These are phyloP conservation scores for Francoa sonchifolia DNA, from an alignment of 441 rosid species.

Conservation along the genomic window DNA sequence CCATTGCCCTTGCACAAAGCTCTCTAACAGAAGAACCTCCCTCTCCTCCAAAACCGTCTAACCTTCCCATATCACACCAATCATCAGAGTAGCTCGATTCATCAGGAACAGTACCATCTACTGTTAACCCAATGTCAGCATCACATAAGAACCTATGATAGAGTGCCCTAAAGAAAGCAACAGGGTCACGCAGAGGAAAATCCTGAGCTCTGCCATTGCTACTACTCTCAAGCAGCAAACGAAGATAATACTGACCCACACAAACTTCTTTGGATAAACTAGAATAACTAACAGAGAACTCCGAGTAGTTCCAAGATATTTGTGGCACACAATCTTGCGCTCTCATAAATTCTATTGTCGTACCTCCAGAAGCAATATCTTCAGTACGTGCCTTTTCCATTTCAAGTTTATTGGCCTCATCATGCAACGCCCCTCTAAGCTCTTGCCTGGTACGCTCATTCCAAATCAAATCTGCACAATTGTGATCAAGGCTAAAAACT, in stretches of 20 bases:
- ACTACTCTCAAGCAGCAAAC: slow-evolving; percentile 94
- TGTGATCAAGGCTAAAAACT: slow-evolving; percentile 97
- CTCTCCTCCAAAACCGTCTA: slow-evolving; percentile 99
- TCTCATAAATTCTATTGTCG: slow-evolving; percentile 32
- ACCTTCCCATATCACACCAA: slow-evolving; percentile 98
- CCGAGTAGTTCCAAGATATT: slow-evolving; percentile 98
- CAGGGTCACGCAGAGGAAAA: slow-evolving; percentile 96
- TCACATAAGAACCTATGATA: slow-evolving; percentile 98
- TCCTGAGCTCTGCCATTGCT: slow-evolving; percentile 88
- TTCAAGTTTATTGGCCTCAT: slow-evolving; percentile 94
- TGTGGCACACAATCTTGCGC: slow-evolving; percentile 76
- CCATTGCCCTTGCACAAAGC: slow-evolving; percentile 99
- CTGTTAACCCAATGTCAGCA: slow-evolving; percentile 93
- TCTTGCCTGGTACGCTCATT: slow-evolving; percentile 99
- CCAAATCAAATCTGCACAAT: slow-evolving; percentile 99
- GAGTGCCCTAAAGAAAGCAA: slow-evolving; percentile 95
- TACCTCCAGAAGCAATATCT: slow-evolving; percentile 83
- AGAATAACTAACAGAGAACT: slow-evolving; percentile 79
- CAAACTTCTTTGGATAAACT: slow-evolving; percentile 99
- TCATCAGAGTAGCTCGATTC: slow-evolving; percentile 95
- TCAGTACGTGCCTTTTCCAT: slow-evolving; percentile 96
- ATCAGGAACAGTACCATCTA: slow-evolving; percentile 94
- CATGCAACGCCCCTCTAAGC: slow-evolving; percentile 91
- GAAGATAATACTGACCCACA: slow-evolving; percentile 96
- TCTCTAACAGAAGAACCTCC: slow-evolving; percentile 98